These are phyloP conservation scores for Eimeria praecox DNA, from an alignment of 169 alveolate species.

Conservation along the genomic window DNA sequence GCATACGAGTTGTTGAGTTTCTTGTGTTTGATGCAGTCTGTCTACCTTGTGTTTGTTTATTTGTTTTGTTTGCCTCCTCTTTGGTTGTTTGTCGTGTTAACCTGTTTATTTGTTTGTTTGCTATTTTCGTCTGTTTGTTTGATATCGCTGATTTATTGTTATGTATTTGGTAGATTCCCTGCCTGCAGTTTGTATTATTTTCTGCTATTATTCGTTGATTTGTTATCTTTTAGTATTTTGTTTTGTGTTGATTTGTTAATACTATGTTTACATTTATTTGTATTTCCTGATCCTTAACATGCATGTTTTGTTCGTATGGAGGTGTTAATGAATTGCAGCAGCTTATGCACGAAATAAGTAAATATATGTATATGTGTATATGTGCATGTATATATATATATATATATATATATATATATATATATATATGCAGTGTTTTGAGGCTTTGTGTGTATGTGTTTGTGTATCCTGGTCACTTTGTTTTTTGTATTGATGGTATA, in stretches of 20 bases:
- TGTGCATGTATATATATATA: not conserved
- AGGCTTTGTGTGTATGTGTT: too few relatives aligned
- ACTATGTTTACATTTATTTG: too few relatives aligned
- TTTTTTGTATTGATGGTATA: too few relatives aligned
- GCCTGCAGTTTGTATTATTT: not conserved
- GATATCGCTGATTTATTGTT: not conserved
- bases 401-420: not conserved
- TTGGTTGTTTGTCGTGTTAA: constrained; percentile 91
- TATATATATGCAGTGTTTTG: too few relatives aligned
- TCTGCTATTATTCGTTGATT: not conserved
- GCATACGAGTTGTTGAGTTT: too few relatives aligned
- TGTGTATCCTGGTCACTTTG: too few relatives aligned
- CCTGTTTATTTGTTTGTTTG: constrained; percentile 89
- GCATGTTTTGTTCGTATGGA: too few relatives aligned
- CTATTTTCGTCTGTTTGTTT: constrained; percentile 83
- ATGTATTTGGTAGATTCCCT: not conserved
- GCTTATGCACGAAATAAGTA: too few relatives aligned
- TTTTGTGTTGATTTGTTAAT: not conserved
- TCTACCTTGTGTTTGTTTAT: constrained; percentile 88
- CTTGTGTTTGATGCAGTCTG: too few relatives aligned
- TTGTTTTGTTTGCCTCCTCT: constrained; percentile 89
- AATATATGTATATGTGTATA: too few relatives aligned
- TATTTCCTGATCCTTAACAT: too few relatives aligned
- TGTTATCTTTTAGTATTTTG: not conserved
- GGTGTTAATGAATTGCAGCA: too few relatives aligned